Evolutionary conservation across 208 protist species (phyloP).

Genomic region (Acanthamoeba royreba): DNA sequence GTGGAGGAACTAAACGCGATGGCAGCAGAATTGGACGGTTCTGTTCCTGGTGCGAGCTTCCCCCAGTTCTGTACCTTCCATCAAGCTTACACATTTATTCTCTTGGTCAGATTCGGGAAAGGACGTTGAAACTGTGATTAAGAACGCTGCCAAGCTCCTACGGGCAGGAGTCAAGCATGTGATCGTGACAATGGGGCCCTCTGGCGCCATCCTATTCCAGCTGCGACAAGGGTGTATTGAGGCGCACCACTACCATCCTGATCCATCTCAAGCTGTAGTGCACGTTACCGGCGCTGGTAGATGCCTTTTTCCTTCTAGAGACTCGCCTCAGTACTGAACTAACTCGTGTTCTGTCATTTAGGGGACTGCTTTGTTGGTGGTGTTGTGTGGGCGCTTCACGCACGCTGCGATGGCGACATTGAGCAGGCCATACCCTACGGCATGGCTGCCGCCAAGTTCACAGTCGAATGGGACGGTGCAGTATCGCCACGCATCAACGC

Average conservation of each 20-base stretch:
- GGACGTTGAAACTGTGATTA: not conserved
- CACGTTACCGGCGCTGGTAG: not conserved
- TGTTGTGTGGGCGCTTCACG: not conserved
- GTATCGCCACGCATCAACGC: not conserved
- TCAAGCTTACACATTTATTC: not conserved
- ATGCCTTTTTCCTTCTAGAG: not conserved
- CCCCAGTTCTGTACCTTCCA: not conserved
- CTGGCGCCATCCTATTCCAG: not conserved
- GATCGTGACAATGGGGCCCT: not conserved
- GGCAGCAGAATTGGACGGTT: not conserved
- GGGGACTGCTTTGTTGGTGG: conserved; percentile 7
- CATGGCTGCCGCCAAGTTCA: conserved; percentile 20
- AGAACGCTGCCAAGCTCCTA: not conserved
- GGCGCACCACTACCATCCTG: not conserved
- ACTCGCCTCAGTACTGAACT: too few relatives aligned
- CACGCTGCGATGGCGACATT: not conserved
- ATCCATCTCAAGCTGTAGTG: not conserved
- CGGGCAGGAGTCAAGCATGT: not conserved
- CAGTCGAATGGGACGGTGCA: not conserved
- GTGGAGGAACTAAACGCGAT: conserved; percentile 6
- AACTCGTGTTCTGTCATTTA: too few relatives aligned
- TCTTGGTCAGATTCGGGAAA: not conserved
- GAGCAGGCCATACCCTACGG: not conserved
- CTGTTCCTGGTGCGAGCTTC: not conserved
- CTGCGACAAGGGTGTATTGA: not conserved